Evolutionary conservation across 2,329 filamentous ascomycete species (phyloP).

Genomic region (Pseudogymnoascus sp.): DNA sequence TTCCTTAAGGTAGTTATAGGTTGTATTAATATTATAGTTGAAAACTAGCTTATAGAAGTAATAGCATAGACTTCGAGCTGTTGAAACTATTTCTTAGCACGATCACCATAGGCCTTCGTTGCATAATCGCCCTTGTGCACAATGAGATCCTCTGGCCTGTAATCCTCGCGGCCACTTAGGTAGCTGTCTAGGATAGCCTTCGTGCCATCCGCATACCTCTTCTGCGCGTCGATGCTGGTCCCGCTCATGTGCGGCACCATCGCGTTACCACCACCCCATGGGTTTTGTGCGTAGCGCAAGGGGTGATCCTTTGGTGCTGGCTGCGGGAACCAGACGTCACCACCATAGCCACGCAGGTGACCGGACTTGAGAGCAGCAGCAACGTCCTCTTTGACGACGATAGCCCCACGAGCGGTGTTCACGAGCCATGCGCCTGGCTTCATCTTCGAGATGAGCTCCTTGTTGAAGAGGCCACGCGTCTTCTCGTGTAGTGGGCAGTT

Average conservation of each 20-base stretch:
- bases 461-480: conserved; percentile 94
- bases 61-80: neutral
- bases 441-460: conserved; percentile 98
- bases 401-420: conserved; percentile 97
- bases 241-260: conserved; percentile 99
- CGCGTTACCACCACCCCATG: conserved; percentile 93
- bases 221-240: conserved; percentile 96
- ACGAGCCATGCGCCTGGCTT: conserved; percentile 92
- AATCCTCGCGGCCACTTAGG: conserved; percentile 79
- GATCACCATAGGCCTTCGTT: conserved; percentile 85
- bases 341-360: conserved; percentile 82
- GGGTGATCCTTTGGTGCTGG: conserved; percentile 89
- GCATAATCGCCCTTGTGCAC: conserved; percentile 85
- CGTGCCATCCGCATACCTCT: conserved; percentile 77
- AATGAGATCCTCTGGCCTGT: conserved; percentile 83
- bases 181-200: conserved; percentile 90
- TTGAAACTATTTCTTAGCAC: conserved; percentile 23
- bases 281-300: conserved; percentile 86
- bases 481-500: conserved; percentile 99
- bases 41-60: neutral
- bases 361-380: conserved; percentile 86
- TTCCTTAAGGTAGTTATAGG: no score
- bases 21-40: no score
- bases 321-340: conserved; percentile 96
- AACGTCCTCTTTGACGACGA: conserved; percentile 98